Percentiles rank a stretch among this genome's conserved stretches.
These are phyloP conservation scores for Metarhizium humberi DNA, from an alignment of 2,329 filamentous ascomycete species.

Conservation along the genomic window DNA sequence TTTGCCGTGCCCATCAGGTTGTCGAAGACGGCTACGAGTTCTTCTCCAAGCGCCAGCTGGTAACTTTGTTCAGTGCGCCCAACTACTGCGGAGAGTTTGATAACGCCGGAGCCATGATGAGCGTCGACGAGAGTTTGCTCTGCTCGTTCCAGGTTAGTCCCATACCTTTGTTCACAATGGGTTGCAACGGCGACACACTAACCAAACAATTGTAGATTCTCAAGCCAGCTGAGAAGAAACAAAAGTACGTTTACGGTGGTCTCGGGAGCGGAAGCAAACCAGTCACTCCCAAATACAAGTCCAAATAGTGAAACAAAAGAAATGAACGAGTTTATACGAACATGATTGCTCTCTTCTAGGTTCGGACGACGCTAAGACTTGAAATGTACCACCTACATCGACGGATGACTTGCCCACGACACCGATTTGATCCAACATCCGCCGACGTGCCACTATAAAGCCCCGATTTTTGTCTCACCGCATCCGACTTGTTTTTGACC, in stretches of 20 bases:
- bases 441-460: background rate
- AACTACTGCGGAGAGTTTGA: conserved; percentile 99
- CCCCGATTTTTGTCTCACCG: conserved; percentile 4
- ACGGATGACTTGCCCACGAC: conserved; percentile 13
- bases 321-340: conserved; percentile 44
- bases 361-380: conserved; percentile 80
- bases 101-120: conserved; percentile 99
- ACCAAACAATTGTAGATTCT: conserved; percentile 56
- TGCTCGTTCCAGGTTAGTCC: conserved; percentile 89
- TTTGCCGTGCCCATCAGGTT: conserved; percentile 96
- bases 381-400: conserved; percentile 3
- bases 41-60: conserved; percentile 96
- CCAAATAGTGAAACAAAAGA: conserved; percentile 9
- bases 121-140: conserved; percentile 93
- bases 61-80: conserved; percentile 94
- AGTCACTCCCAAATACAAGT: conserved; percentile 14
- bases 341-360: conserved; percentile 64
- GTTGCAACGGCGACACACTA: background rate
- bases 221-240: conserved; percentile 99
- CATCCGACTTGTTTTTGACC: conserved; percentile 3
- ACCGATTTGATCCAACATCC: background rate
- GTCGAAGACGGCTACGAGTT: conserved; percentile 99
- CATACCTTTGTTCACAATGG: background rate
- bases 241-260: conserved; percentile 90
- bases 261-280: conserved; percentile 44